phyloP scores from a whole-genome alignment of 2,329 filamentous ascomycete species.

The Tolypocladium pustulatum region DNA sequence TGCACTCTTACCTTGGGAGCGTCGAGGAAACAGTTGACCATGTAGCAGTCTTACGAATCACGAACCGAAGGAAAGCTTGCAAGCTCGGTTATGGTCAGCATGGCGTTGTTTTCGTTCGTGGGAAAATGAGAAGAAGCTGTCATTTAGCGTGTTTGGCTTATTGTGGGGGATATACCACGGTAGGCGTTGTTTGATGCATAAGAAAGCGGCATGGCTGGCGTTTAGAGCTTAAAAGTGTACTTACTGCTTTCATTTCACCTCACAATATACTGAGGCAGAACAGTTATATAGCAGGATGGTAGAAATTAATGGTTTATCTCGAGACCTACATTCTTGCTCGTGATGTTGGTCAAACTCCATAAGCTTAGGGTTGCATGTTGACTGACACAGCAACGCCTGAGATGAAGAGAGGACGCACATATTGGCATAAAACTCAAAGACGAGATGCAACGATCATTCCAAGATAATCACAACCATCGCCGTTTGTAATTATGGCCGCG shows the following conservation, averaged over 20 bases:
- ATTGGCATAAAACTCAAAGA: neutral
- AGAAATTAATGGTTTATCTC: neutral
- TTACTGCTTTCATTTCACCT: constrained; percentile 6
- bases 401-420: no score
- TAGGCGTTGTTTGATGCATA: constrained; percentile 4
- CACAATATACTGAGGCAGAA: constrained; percentile 7
- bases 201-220: constrained; percentile 2
- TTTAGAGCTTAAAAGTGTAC: constrained; percentile 7
- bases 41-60: constrained; percentile 8
- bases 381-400: neutral
- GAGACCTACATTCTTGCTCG: neutral
- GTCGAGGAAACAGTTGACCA: constrained; percentile 8
- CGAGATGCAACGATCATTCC: no score
- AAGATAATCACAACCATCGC: no score
- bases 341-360: no score
- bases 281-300: constrained; percentile 7
- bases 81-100: neutral
- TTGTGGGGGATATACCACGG: neutral
- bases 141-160: neutral
- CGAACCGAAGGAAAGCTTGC: neutral
- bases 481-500: neutral
- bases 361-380: neutral
- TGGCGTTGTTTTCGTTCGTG: neutral
- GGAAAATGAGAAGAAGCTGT: neutral
- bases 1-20: neutral